A percentile compares a stretch with the other conserved stretches of the same genome.
phyloP scores from a whole-genome alignment of 2,329 filamentous ascomycete species.

The Emericellopsis cladophorae region DNA sequence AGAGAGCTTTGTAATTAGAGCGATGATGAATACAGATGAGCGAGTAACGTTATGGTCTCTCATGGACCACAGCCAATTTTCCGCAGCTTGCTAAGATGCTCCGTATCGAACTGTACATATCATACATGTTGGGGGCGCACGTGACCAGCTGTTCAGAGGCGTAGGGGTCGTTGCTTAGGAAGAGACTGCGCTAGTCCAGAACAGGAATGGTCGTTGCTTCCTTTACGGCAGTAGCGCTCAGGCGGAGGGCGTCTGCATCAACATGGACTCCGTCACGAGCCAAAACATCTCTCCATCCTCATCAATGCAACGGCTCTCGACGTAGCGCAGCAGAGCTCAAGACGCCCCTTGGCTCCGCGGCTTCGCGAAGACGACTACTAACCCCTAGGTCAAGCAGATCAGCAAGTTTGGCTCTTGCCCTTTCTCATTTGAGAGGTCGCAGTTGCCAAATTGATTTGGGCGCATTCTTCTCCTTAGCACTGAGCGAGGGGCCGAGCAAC shows the following conservation, averaged over 20 bases:
- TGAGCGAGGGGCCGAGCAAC: no score
- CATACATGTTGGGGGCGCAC: neutral
- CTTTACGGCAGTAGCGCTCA: neutral
- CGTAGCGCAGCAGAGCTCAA: slow-evolving; percentile 1
- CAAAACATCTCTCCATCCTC: slow-evolving; percentile 11
- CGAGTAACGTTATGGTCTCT: no score
- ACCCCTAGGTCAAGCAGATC: no score
- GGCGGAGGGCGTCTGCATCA: slow-evolving; percentile 7
- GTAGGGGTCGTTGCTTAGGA: slow-evolving; percentile 2
- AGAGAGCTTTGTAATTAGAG: no score
- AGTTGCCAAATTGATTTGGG: no score
- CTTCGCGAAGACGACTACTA: neutral
- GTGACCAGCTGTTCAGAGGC: neutral
- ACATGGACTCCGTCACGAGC: slow-evolving; percentile 10
- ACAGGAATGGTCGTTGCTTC: slow-evolving; percentile 3
- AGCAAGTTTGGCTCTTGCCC: no score
- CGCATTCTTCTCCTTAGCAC: no score
- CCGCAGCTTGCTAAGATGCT: no score
- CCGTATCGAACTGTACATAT: no score
- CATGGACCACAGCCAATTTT: no score
- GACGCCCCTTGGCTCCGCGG: slow-evolving; percentile 4
- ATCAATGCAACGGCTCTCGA: slow-evolving; percentile 4
- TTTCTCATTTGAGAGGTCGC: no score
- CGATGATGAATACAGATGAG: no score
- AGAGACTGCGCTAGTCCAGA: neutral